phyloP scores from a whole-genome alignment of 225 moss, liverwort and hornwort species.

The Straminergon stramineum region DNA sequence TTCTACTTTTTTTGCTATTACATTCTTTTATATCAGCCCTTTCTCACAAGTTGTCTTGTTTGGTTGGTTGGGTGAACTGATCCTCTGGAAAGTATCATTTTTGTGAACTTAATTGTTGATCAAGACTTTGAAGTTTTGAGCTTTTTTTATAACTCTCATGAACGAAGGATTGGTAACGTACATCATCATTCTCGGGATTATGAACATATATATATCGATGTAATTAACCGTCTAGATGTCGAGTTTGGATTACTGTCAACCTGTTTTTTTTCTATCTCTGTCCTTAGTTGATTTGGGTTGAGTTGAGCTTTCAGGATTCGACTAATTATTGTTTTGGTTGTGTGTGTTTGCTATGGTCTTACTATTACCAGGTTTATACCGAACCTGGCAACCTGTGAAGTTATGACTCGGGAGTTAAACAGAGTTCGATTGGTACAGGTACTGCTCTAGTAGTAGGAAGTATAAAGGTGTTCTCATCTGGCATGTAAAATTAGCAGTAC shows the following conservation, averaged over 20 bases:
- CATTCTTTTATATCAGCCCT: not conserved
- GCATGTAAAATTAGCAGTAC: not conserved
- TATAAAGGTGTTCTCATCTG: not conserved
- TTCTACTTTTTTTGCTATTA: not conserved
- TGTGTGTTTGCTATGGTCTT: constrained; percentile 3
- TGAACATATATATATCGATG: not conserved
- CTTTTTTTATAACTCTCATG: not conserved
- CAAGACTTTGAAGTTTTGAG: not conserved
- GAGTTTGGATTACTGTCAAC: not conserved
- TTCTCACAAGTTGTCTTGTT: not conserved
- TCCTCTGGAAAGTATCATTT: not conserved
- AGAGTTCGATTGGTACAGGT: constrained; percentile 84
- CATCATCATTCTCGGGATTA: not conserved
- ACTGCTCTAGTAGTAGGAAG: not conserved
- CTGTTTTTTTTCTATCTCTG: not conserved
- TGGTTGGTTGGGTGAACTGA: not conserved
- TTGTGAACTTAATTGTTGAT: not conserved
- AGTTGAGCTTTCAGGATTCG: not conserved
- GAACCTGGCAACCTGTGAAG: constrained; percentile 73
- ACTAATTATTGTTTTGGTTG: not conserved
- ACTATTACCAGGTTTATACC: constrained; percentile 66
- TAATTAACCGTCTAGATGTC: not conserved
- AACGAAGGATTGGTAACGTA: not conserved
- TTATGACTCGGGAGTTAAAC: constrained; percentile 64
- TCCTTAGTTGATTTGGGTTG: not conserved